Evolutionary conservation across 495 filamentous ascomycete species (phyloP).

Genomic region (Viridothelium virens): DNA sequence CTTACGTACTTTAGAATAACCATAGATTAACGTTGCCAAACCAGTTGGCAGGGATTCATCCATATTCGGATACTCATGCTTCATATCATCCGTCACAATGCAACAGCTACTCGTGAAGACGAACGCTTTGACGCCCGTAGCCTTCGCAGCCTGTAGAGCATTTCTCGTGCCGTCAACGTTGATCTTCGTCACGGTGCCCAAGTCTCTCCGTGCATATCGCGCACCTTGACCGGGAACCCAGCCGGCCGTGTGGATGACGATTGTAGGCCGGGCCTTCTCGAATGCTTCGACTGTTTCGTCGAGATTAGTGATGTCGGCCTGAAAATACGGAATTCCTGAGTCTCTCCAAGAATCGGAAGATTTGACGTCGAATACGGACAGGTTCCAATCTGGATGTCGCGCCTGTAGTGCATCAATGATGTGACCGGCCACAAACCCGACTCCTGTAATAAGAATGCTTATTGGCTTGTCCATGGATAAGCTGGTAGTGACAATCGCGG

Average conservation of each 20-base stretch:
- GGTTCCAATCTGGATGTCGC: constrained; percentile 22
- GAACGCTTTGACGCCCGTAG: constrained; percentile 34
- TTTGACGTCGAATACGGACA: constrained; percentile 33
- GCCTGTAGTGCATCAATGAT: constrained; percentile 29
- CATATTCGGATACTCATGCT: constrained; percentile 45
- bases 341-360: constrained; percentile 18
- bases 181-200: constrained; percentile 31
- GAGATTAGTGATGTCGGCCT: constrained; percentile 26
- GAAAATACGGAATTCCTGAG: constrained; percentile 25
- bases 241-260: constrained; percentile 36
- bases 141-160: constrained; percentile 33
- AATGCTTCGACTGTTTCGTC: constrained; percentile 26
- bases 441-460: constrained; percentile 35
- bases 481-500: background rate
- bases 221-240: constrained; percentile 23
- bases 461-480: background rate
- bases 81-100: constrained; percentile 49
- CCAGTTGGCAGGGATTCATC: constrained; percentile 48
- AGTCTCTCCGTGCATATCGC: constrained; percentile 27
- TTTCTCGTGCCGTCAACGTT: constrained; percentile 42
- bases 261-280: constrained; percentile 22
- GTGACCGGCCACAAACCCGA: constrained; percentile 34
- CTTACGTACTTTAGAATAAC: constrained; percentile 47
- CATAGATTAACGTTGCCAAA: constrained; percentile 46
- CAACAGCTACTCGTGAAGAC: constrained; percentile 48